Evolutionary conservation across 2,329 filamentous ascomycete species (phyloP), one percentile per base, ranked within the genome.

Genomic region (Neonectria neomacrospora): DNA sequence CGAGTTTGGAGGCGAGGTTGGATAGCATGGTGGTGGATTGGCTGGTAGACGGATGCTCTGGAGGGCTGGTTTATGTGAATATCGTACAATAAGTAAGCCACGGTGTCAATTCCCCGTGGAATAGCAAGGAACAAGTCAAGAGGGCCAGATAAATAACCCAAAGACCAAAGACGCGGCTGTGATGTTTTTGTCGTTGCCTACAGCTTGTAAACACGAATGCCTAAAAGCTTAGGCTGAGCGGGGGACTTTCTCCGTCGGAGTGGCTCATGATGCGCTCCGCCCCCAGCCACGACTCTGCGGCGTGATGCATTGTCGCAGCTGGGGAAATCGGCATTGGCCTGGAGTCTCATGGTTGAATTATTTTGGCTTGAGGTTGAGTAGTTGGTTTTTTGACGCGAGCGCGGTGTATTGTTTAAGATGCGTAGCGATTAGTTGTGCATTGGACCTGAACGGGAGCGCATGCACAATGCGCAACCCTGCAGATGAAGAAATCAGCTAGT

Each of bases 1-100:
- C 69, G 5, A 73, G 53, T 54, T 72, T 73, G 47, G 69, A 64
- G 42, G 66, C 61, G 53, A 73, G 60, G 45, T 53, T 67, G 41
- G 71, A 71, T 8, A 72, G 39, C 71, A 73, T 73, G 34, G 28
- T 64, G 55, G n/a, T 39, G 50, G 30, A 1, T 28, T 8, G 8
- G 39, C 3, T 32, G n/a, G n/a, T 42, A 34, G 53, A 20, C 16
- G 37, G 3, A 14, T 30, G 12, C n/a, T 32, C 12, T 9, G 2
- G 47, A 32, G 47, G 3, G 10, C 3, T 18, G n/a, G 11, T 34
- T 22, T 50, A 50, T 50, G 12, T 22, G n/a, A 28, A 30, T 14
- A 7, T 12, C 6, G 5, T 16, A n/a, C 9, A 28, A 18, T 32
- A 20, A 20, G 28, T 32, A 20, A 20, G 47, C 26, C 28, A 50